These are phyloP conservation scores for Aspergillus japonicus DNA, from an alignment of 2,329 filamentous ascomycete species.

Conservation along the genomic window DNA sequence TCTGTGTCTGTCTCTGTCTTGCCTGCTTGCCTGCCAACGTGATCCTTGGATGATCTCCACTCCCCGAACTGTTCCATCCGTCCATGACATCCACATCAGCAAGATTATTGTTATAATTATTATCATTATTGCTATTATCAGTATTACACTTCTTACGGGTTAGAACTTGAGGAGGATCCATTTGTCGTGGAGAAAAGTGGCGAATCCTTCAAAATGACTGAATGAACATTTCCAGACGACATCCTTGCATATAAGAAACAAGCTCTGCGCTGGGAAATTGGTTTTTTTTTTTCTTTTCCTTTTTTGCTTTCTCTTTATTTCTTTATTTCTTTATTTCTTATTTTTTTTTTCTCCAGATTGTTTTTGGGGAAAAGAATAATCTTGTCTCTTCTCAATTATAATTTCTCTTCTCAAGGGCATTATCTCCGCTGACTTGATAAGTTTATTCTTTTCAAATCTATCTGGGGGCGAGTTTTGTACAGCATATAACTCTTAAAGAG, in stretches of 20 bases:
- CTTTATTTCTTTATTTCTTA: background rate
- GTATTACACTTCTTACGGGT: slow-evolving; percentile 11
- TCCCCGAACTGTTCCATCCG: slow-evolving; percentile 7
- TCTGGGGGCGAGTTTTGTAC: background rate
- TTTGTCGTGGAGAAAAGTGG: slow-evolving; percentile 13
- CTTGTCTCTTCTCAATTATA: background rate
- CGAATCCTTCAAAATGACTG: slow-evolving; percentile 11
- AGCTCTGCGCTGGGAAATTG: background rate
- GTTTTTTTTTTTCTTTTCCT: background rate
- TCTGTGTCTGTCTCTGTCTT: slow-evolving; percentile 5
- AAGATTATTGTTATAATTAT: background rate
- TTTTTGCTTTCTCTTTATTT: background rate
- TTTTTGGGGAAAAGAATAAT: background rate
- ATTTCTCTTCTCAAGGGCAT: background rate
- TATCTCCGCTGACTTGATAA: background rate
- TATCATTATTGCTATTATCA: background rate
- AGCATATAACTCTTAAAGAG: background rate
- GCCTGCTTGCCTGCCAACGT: slow-evolving; percentile 17
- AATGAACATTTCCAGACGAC: slow-evolving; percentile 9
- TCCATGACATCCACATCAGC: background rate
- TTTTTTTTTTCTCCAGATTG: background rate
- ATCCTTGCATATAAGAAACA: slow-evolving; percentile 17
- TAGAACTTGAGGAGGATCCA: slow-evolving; percentile 10
- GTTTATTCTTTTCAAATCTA: background rate
- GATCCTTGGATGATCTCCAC: slow-evolving; percentile 22